phyloP scores from a whole-genome alignment of 768 basidiomycete species.

The Lactifluus hygrophoroides region DNA sequence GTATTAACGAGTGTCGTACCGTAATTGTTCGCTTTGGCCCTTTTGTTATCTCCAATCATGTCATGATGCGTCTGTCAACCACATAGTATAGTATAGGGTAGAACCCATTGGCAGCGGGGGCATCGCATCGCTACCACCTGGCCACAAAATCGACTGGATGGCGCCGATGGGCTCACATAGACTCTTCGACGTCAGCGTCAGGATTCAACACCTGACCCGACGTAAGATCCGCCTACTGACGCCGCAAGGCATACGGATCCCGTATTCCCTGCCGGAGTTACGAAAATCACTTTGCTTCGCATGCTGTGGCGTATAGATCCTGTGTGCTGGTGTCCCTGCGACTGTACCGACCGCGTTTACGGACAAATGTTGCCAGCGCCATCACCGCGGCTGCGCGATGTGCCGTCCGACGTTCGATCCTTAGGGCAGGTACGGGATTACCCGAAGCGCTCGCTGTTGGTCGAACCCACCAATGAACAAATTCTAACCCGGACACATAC shows the following conservation, averaged over 20 bases:
- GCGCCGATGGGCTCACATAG: not conserved
- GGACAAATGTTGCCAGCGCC: too few relatives aligned
- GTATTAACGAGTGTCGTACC: not conserved
- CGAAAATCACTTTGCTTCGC: not conserved
- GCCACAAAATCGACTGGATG: not conserved
- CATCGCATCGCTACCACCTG: not conserved
- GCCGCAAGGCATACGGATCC: not conserved
- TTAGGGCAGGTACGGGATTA: not conserved
- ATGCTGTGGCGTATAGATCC: not conserved
- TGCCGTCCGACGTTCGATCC: too few relatives aligned
- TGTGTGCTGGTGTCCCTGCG: not conserved
- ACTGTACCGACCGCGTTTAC: too few relatives aligned
- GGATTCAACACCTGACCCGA: not conserved
- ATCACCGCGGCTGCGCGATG: too few relatives aligned
- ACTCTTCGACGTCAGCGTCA: not conserved
- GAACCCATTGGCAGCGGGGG: not conserved
- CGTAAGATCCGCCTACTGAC: conserved; percentile 1
- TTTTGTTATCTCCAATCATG: not conserved
- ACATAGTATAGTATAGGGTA: not conserved
- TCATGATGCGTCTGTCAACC: not conserved
- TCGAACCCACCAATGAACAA: too few relatives aligned
- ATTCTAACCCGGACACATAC: not conserved
- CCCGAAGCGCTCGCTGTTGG: not conserved
- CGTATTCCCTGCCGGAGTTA: not conserved
- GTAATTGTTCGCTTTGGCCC: not conserved